These are phyloP conservation scores for Aaosphaeria pasadenensis DNA, from an alignment of 2,329 filamentous ascomycete species.

Conservation along the genomic window DNA sequence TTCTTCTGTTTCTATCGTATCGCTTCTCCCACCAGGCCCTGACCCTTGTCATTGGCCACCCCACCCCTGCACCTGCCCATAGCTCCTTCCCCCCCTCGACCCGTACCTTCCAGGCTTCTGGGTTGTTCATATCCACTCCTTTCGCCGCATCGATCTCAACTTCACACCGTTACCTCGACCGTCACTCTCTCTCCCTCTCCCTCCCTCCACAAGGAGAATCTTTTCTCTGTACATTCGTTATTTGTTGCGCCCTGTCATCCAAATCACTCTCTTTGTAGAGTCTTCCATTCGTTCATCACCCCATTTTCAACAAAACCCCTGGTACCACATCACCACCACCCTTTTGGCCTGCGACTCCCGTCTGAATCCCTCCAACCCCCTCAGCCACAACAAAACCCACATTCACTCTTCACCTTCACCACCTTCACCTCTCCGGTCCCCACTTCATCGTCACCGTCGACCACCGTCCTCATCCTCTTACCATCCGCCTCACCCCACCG, in stretches of 20 bases:
- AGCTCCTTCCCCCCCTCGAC: neutral
- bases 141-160: slow-evolving; percentile 14
- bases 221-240: slow-evolving; percentile 20
- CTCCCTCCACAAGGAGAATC: neutral
- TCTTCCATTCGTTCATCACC: slow-evolving; percentile 4
- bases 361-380: too few species aligned
- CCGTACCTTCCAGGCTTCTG: neutral
- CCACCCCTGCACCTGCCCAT: slow-evolving; percentile 1
- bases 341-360: neutral
- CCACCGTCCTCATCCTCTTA: too few species aligned
- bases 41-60: too few species aligned
- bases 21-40: too few species aligned
- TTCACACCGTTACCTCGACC: slow-evolving; percentile 10
- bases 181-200: slow-evolving; percentile 8
- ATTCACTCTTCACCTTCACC: neutral
- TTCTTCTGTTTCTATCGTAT: too few species aligned
- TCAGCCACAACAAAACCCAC: neutral
- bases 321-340: slow-evolving; percentile 2
- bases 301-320: slow-evolving; percentile 1
- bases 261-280: slow-evolving; percentile 13
- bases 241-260: slow-evolving; percentile 33
- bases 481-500: too few species aligned
- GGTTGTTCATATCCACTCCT: slow-evolving; percentile 23
- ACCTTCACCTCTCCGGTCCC: neutral
- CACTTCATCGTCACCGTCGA: too few species aligned